Conservation (phyloP, 805 yeast genomes). For the Saccharomycopsis sp. region DNA sequence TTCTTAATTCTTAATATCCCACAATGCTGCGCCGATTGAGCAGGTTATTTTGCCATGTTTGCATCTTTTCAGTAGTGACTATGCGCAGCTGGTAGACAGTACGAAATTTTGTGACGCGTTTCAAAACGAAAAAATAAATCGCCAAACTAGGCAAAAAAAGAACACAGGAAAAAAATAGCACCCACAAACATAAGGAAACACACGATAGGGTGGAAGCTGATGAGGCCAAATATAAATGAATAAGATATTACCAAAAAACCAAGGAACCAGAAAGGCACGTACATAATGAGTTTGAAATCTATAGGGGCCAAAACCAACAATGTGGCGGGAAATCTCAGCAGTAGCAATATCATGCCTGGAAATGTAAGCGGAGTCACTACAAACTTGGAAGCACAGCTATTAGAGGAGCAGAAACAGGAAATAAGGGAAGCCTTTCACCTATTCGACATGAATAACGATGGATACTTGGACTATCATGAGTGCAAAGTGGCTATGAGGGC, state of each 20-base stretch:
- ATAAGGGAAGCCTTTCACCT: constrained; percentile 86
- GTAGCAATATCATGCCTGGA: neutral
- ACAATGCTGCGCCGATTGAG: too few relatives aligned
- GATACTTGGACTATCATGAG: constrained; percentile 86
- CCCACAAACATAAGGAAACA: too few relatives aligned
- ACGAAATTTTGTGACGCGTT: neutral
- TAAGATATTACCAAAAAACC: too few relatives aligned
- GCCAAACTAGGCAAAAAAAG: neutral
- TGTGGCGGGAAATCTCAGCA: neutral
- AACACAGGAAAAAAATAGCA: neutral
- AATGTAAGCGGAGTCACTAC: neutral
- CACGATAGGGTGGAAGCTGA: too few relatives aligned
- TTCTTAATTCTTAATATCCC: too few relatives aligned
- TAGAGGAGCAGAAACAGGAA: constrained; percentile 86
- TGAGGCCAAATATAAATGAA: too few relatives aligned
- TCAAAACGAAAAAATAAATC: neutral
- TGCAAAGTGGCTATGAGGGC: constrained; percentile 91
- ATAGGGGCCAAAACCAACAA: neutral
- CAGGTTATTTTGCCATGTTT: too few relatives aligned
- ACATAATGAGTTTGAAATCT: neutral
- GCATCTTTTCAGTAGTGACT: neutral
- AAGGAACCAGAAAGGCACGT: neutral
- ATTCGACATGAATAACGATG: constrained; percentile 91
- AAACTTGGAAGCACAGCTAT: constrained; percentile 41
- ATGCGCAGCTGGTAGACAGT: neutral